Base-by-base conservation (phyloP, 371 early-diverging fungal species). In the Apophysomyces trapeziformis region DNA sequence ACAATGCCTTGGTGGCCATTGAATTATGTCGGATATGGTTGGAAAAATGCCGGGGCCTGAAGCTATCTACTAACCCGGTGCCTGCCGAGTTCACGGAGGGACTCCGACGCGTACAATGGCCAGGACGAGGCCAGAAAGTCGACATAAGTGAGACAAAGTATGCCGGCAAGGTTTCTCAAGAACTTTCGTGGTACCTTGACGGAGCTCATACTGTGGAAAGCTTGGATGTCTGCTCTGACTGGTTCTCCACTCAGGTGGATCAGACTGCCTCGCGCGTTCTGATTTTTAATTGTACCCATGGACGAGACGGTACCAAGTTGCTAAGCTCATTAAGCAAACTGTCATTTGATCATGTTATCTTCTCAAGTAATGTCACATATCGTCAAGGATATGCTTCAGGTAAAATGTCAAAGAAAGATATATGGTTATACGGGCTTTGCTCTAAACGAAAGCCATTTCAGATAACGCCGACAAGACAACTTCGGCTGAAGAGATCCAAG, bases 141-240 rank as follows among this genome's bases (percentile, higher is more conserved):
- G 13, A 54, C 8, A 59, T 76, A 0, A 18, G 60, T 16, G 70
- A 76, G 6, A 84, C 84, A 14, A 81, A 77, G 46, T 79, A 78
- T 57, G 73, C 68, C 14, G 71, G 86, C 26, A 63, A 67, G 18
- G 64, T 83, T 13, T 63, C 71, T 5, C 73, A 71, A n/a, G 61
- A 81, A 11, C 69, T 88, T 1, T 83, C 70, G 2, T 96, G 92
- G 90, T 92, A 83, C 72, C 75, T 96, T 46, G 99, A 98, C 74
- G 99, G 99, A 18, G 99, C 99, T 0, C 99, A 98, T 70, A 98
- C 99, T 0, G 73, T 79, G 7, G 98, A 97, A 72, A 94, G 94
- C 71, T 83, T 95, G 36, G 66, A 79, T n/a, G 92, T 89, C 0
- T 95, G 95, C 66, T 87, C 85, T 1, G 79, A 82, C 13, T 95